phyloP scores from a whole-genome alignment of 106 monocot species.

The Allium cepa region DNA sequence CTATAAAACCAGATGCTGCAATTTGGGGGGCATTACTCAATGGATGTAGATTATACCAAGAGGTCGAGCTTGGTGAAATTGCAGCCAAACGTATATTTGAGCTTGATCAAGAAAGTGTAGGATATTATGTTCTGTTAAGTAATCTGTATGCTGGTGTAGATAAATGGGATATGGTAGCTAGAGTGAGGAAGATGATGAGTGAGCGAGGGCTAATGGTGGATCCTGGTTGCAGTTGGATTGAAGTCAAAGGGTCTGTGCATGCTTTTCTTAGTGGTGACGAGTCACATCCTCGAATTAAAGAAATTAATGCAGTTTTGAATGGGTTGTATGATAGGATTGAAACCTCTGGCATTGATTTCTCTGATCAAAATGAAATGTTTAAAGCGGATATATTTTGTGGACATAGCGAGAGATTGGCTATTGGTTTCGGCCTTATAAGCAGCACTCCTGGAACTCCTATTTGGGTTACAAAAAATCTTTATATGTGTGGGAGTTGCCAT shows the following conservation, averaged over 20 bases:
- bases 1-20: slow-evolving; percentile 59
- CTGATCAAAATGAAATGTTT: slow-evolving; percentile 40
- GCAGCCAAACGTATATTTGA: slow-evolving; percentile 60
- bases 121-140: slow-evolving; percentile 61
- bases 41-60: slow-evolving; percentile 65
- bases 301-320: slow-evolving; percentile 46
- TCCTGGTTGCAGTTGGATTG: slow-evolving; percentile 89
- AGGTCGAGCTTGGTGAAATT: slow-evolving; percentile 62
- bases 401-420: slow-evolving; percentile 81
- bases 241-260: slow-evolving; percentile 67
- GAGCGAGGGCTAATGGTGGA: slow-evolving; percentile 55
- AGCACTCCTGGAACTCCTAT: slow-evolving; percentile 66
- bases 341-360: slow-evolving; percentile 20
- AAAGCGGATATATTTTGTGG: slow-evolving; percentile 88
- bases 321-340: slow-evolving; percentile 58
- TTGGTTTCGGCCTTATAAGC: slow-evolving; percentile 84
- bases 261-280: slow-evolving; percentile 75
- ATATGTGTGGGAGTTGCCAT: slow-evolving; percentile 79
- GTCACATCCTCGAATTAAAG: slow-evolving; percentile 76
- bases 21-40: slow-evolving; percentile 88
- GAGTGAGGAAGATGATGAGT: slow-evolving; percentile 61
- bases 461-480: slow-evolving; percentile 83
- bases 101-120: slow-evolving; percentile 34
- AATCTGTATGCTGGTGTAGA: slow-evolving; percentile 61
- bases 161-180: slow-evolving; percentile 58